These are phyloP conservation scores for Wolfiporia cocos DNA, from an alignment of 1,284 basidiomycete genomes.

Conservation along the genomic window DNA sequence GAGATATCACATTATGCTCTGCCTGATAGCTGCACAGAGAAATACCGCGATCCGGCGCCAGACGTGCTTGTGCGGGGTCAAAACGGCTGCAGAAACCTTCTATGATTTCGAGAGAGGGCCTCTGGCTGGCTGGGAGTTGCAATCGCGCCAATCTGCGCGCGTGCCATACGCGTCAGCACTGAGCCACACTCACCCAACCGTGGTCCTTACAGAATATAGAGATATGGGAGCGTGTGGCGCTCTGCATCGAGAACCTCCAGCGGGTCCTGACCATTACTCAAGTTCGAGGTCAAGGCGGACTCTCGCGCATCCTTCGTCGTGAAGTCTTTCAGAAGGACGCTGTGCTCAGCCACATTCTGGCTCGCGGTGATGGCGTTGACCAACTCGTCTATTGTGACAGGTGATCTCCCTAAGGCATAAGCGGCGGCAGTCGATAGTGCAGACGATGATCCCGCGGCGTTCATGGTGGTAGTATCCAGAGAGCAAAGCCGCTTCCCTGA, in stretches of 20 bases:
- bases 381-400: not conserved
- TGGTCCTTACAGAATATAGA: conserved; percentile 61
- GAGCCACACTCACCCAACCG: not conserved
- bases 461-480: too few relatives aligned
- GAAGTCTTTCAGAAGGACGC: not conserved
- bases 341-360: not conserved
- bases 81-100: conserved; percentile 53
- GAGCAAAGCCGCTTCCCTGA: too few relatives aligned
- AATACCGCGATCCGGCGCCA: conserved; percentile 64
- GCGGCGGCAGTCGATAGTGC: too few relatives aligned
- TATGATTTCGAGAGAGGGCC: conserved; percentile 37
- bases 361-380: not conserved
- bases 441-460: too few relatives aligned
- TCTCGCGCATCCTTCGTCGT: conserved; percentile 17
- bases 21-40: not conserved
- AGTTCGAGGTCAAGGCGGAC: conserved; percentile 28
- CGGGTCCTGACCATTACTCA: conserved; percentile 56
- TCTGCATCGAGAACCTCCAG: conserved; percentile 46
- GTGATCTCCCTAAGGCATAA: too few relatives aligned
- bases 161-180: conserved; percentile 1
- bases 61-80: conserved; percentile 50
- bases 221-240: conserved; percentile 52
- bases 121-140: conserved; percentile 20
- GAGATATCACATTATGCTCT: conserved; percentile 1
- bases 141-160: conserved; percentile 46